Evolutionary conservation across 345 rosid genomes (phyloP), one percentile per base, ranked within the genome.

Genomic region (Eucalyptus viminalis): DNA sequence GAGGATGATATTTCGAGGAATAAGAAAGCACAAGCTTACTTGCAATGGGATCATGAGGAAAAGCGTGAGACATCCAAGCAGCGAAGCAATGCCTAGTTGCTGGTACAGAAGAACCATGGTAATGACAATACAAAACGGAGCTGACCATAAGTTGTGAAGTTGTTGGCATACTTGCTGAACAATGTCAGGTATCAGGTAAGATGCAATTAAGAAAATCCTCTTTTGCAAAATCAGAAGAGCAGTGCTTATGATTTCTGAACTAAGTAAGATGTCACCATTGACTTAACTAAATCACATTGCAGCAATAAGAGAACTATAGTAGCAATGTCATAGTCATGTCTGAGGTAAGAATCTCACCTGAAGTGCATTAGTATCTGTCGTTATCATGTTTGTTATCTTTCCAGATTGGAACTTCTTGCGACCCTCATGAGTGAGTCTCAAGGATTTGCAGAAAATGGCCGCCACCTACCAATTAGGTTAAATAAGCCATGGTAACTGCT

Each of bases 341-440:
- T 25, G 65, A 24, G n/a, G 16, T 19, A 8, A 86, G 81, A 86
- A 81, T 22, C 89, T 89, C 90, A 94, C 99, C 98, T 97, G 98
- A 91, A 97, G 98, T 54, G 99, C 92, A 93, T 92, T 96, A 83
- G 98, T 95, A 94, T 97, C 99, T 87, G 99, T 97, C 87, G 99
- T 95, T 92, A 97, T 97, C 96, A 97, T 95, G 89, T 97, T 97
- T 86, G 96, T 97, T 54, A 54, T 22, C 60, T 22, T 54, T 69
- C 98, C 99, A 83, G 98, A 94, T 49, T 95, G 94, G 87, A 97
- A 97, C 94, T 94, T 94, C 91, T 94, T 94, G 90, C 98, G 98
- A 91, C 95, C 92, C 91, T 95, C 99, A 88, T 97, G 97, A 89
- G 96, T 96, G 88, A 97, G 91, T 91, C 99, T 95, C 80, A 97